A percentile compares a stretch with the other conserved stretches of the same genome.
Conservation (phyloP, 495 filamentous ascomycete species). For the Hypoxylon intermedium region DNA sequence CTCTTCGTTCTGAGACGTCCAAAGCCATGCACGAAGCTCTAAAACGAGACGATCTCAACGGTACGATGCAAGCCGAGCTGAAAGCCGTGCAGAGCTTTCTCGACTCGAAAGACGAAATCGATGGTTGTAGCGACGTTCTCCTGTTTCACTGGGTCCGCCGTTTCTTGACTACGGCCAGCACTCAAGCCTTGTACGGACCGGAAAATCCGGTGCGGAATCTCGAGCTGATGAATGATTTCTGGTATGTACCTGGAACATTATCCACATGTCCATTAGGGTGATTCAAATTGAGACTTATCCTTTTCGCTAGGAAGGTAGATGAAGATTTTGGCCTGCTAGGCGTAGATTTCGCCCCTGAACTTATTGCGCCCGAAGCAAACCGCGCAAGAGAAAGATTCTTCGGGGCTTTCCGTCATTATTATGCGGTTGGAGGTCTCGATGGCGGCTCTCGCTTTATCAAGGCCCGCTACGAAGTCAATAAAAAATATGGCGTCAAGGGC, state of each 20-base stretch:
- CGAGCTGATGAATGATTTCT: neutral
- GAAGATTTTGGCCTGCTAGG: neutral
- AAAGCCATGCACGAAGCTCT: neutral
- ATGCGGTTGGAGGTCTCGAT: neutral
- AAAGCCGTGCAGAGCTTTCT: neutral
- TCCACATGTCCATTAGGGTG: no score
- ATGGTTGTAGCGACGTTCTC: neutral
- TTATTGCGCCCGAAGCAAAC: neutral
- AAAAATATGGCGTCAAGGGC: neutral
- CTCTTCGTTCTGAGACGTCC: neutral
- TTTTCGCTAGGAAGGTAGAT: neutral
- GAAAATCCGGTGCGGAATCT: neutral
- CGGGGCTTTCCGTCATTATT: neutral
- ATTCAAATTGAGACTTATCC: no score
- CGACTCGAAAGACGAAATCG: neutral
- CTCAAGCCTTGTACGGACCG: neutral
- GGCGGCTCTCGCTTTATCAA: slow-evolving; percentile 1
- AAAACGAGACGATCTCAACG: neutral
- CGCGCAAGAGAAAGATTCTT: neutral
- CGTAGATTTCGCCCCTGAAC: neutral
- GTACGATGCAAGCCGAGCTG: neutral
- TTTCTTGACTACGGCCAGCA: neutral
- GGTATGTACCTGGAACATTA: neutral
- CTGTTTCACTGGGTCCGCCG: neutral
- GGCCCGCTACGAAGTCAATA: slow-evolving; percentile 1